Evolutionary conservation across 1,284 basidiomycete species (phyloP), one percentile per base, ranked within the genome.

Genomic region (Meripilus lineatus): DNA sequence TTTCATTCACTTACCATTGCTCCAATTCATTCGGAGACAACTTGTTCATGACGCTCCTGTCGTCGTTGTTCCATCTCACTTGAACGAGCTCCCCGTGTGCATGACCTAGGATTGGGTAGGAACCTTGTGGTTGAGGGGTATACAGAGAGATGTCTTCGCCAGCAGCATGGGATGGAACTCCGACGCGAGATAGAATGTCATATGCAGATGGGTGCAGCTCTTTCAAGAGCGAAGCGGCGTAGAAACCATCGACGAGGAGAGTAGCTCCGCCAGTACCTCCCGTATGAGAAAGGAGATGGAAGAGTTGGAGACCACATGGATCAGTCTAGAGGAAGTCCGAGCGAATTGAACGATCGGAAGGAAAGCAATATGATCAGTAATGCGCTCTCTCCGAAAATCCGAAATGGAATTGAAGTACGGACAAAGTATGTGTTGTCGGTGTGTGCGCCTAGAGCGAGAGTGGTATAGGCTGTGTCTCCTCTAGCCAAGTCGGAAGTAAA

Each of bases 401-500:
- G n/a, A n/a, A n/a, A n/a, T n/a, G n/a, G 50, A 37, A 18, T 3
- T 46, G 32, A 34, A 7, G n/a, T 46, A 65, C 80, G 47, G 55
- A 91, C 85, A 56, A 88, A 93, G 66, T 97, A 97, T 2, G 94
- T 95, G 38, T 89, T 96, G 58, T 98, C 95, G 1, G 94, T 98
- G 62, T 99, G 95, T 0, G 92, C 93, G 6, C 81, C 83, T 4
- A 99, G 77, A 1, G 86, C 86, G 32, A 96, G 66, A 17, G 85
- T 89, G 6, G 93, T 94, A 66, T 99, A 99, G 17, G 86, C 84
- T 5, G 91, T 84, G 61, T 98, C 94, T 17, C 93, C 93, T 58
- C 89, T 93, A 10, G 86, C 82, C 17, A 96, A 75, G 59, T 96
- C 84, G 0, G 93, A 84, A 1, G 93, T 97, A 58, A 99, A 96